A percentile compares a stretch with the other conserved stretches of the same genome.
Evolutionary conservation across 768 basidiomycete genomes (phyloP).

Genomic region (Lanmaoa rubissima): DNA sequence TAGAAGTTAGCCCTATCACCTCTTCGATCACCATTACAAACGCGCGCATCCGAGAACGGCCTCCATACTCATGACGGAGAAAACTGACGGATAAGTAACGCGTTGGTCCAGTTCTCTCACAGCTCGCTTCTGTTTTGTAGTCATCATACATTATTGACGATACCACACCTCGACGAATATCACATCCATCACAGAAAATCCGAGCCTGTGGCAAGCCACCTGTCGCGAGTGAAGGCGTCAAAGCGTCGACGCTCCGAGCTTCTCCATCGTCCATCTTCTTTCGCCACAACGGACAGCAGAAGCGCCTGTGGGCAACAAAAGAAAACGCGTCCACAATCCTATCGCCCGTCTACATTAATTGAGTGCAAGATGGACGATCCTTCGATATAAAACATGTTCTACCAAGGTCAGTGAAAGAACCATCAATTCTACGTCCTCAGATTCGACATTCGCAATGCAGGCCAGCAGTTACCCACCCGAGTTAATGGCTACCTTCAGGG

Average conservation of each 20-base stretch:
- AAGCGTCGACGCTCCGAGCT: not conserved
- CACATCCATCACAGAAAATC: not conserved
- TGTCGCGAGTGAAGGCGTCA: not conserved
- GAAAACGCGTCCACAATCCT: not conserved
- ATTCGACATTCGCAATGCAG: conserved; percentile 4
- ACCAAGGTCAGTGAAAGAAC: not conserved
- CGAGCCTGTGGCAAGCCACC: not conserved
- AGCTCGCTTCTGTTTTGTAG: too few relatives aligned
- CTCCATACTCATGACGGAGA: too few relatives aligned
- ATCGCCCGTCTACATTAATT: not conserved
- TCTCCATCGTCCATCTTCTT: too few relatives aligned
- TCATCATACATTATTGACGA: too few relatives aligned
- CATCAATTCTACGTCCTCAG: not conserved
- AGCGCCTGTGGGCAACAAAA: not conserved
- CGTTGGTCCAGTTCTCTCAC: too few relatives aligned
- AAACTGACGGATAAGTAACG: too few relatives aligned
- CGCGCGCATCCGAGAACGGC: too few relatives aligned
- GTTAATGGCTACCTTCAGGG: conserved; percentile 3
- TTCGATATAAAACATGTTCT: conserved; percentile 8
- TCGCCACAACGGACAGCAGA: not conserved
- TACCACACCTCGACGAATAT: not conserved
- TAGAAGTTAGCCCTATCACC: too few relatives aligned
- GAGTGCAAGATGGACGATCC: not conserved
- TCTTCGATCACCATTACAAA: too few relatives aligned
- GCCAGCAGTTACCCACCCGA: conserved; percentile 4